A percentile compares a stretch with the other conserved stretches of the same genome.
phyloP scores from a whole-genome alignment of 345 rosid genomes.

The Citrus medica region DNA sequence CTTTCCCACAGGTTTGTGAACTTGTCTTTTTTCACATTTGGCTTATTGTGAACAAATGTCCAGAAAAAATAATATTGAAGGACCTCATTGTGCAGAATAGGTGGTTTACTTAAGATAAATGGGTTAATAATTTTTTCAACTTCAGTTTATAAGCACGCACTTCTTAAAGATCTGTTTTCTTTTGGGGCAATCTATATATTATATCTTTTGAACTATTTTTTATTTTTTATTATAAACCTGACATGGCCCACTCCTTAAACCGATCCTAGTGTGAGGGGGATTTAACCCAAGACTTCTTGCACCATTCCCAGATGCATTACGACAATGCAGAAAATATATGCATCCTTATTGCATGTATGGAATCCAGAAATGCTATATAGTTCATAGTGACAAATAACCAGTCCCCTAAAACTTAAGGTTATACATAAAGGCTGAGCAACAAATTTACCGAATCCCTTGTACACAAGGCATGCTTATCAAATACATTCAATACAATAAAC shows the following conservation, averaged over 20 bases:
- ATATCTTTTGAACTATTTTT: neutral
- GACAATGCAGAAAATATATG: too few relatives aligned
- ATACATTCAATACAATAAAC: neutral
- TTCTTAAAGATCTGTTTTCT: neutral
- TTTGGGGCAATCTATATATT: neutral
- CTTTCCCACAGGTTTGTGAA: conserved; percentile 76
- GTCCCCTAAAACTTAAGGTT: too few relatives aligned
- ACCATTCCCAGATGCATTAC: neutral
- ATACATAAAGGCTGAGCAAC: too few relatives aligned
- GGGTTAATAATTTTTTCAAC: neutral
- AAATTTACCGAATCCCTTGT: neutral
- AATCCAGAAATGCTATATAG: neutral
- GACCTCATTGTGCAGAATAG: neutral
- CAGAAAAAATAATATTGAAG: neutral
- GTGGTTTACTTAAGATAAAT: neutral
- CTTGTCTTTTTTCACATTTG: neutral
- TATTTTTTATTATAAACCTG: neutral
- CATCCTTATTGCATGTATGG: neutral
- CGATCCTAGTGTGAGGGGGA: neutral
- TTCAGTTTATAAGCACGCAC: neutral
- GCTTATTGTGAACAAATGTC: neutral
- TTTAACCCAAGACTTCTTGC: neutral
- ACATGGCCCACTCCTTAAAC: neutral
- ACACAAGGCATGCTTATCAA: neutral
- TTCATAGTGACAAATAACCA: neutral